Evolutionary conservation across 441 rosid species (phyloP), one percentile per base, ranked within the genome.

Genomic region (Hypseocharis bilobata): DNA sequence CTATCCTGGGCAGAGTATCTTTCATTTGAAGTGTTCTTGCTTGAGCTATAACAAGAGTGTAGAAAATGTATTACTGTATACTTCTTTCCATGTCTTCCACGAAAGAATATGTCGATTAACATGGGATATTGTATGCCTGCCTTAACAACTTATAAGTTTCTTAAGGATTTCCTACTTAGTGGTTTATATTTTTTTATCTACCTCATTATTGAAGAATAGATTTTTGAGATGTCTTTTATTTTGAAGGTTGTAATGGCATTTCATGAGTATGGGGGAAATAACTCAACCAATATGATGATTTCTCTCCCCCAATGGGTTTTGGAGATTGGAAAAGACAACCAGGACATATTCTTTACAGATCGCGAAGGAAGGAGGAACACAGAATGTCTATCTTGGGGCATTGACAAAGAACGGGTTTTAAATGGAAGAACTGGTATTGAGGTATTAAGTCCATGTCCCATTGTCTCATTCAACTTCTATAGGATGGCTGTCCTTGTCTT

Each of bases 241-340:
- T 34, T 85, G 85, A 81, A 87, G 92, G 86, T 87, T 72, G 89
- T 83, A 67, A 79, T 87, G 88, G 88, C 87, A 64, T 87, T 85
- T 82, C 92, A 87, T 74, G 92, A 85, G 63, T 82, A 70, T 76
- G 86, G 86, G 78, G 84, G 80, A 68, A 76, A 72, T 60, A 81
- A 76, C 70, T 66, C 88, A 40, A 77, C 74, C 63, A 76, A 77
- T 23, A 72, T 71, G 34, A 67, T 80, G 67, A 77, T 81, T 69
- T 67, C 86, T 20, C 80, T 87, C 57, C 89, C 92, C 7, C 85
- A 82, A 13, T 87, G 92, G 92, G 78, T 87, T 81, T 63, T 85
- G 74, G 89, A 87, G 57, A 78, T 83, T 51, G 92, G 89, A 38
- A 87, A 85, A 84, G 82, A 76, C 40, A 85, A 87, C 78, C 83